Evolutionary conservation across 2,329 filamentous ascomycete species (phyloP), one percentile per base, ranked within the genome.

Genomic region (Colletotrichum ledebouriae): DNA sequence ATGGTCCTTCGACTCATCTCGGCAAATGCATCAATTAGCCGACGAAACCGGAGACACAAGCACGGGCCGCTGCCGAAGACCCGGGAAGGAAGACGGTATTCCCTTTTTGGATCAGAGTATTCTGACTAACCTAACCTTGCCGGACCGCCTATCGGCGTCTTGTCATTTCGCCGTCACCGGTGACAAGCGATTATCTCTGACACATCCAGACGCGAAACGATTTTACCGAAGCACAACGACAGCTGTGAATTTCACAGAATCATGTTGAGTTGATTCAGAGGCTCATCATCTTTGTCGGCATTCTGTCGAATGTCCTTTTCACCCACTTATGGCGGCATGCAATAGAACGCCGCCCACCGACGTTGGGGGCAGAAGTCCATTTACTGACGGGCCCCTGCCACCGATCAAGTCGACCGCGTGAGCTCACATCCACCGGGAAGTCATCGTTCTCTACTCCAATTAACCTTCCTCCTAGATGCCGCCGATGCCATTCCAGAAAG

Each of bases 401-500:
- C 69, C 66, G 20, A 46, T 63, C 22, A 72, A 72, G 41, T 67
- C 70, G 22, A 72, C 70, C n/a, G 71, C 71, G 67, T 72, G 49
- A 59, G 67, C 46, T 52, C 39, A 25, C 15, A 22, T n/a, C 29
- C 22, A 41, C 53, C 9, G 4, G 29, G 3, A 29, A 52, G 22
- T 42, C 6, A 42, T 22, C 6, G 6, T 29, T 9, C 6, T 29
- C 29, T n/a, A 20, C 9, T 39, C 37, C 5, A 15, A 53, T 15
- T 53, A 25, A 53, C 29, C 46, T 34, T 15, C 46, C 7, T 20
- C 22, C 56, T 41, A 77, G 65, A 34, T 67, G 70, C 63, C 78
- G 73, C 39, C 74, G 64, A 66, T 83, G 71, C 49, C 79, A 73
- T 62, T 71, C 77, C 1, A 73, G 77, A 10, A 79, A 78, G 60